phyloP scores from a whole-genome alignment of 2,329 filamentous ascomycete genomes.

The Aspergillus sp. region DNA sequence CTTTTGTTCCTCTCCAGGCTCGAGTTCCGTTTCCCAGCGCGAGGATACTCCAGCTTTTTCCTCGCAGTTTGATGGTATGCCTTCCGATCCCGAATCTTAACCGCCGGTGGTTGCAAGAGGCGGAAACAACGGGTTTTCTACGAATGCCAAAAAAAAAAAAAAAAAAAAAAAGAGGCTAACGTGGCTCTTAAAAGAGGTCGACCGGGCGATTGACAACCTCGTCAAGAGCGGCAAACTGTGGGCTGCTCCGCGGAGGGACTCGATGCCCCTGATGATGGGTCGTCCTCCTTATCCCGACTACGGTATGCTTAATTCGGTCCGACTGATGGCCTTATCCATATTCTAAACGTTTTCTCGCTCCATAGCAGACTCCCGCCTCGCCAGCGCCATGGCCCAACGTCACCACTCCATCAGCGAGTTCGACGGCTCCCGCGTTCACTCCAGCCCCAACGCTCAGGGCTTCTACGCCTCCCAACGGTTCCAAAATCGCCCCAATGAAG shows the following conservation, averaged over 20 bases:
- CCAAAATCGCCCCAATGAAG: constrained; percentile 78
- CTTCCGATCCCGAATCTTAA: constrained; percentile 3
- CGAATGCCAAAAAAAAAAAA: too few species aligned
- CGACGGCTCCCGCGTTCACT: constrained; percentile 65
- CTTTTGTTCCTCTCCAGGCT: constrained; percentile 43
- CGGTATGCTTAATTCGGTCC: constrained; percentile 44
- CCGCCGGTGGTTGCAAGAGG: too few species aligned
- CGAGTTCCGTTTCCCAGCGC: constrained; percentile 63
- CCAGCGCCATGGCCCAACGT: constrained; percentile 56
- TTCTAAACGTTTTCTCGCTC: neutral
- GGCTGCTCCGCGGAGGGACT: constrained; percentile 67
- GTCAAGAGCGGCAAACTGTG: constrained; percentile 95
- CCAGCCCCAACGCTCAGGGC: constrained; percentile 73
- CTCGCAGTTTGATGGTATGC: constrained; percentile 81
- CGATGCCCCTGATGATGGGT: constrained; percentile 56
- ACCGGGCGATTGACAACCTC: constrained; percentile 89
- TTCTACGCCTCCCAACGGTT: constrained; percentile 93
- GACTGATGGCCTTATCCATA: neutral
- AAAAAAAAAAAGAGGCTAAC: too few species aligned
- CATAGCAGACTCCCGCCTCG: constrained; percentile 60
- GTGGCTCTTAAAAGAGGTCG: constrained; percentile 60
- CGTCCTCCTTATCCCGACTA: constrained; percentile 49
- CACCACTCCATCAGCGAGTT: constrained; percentile 82
- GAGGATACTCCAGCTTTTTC: constrained; percentile 73
- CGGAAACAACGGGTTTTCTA: too few species aligned